Percentiles rank a stretch among this genome's conserved stretches.
These are phyloP conservation scores for Bretschneidera sinensis DNA, from an alignment of 345 rosid genomes.

Conservation along the genomic window DNA sequence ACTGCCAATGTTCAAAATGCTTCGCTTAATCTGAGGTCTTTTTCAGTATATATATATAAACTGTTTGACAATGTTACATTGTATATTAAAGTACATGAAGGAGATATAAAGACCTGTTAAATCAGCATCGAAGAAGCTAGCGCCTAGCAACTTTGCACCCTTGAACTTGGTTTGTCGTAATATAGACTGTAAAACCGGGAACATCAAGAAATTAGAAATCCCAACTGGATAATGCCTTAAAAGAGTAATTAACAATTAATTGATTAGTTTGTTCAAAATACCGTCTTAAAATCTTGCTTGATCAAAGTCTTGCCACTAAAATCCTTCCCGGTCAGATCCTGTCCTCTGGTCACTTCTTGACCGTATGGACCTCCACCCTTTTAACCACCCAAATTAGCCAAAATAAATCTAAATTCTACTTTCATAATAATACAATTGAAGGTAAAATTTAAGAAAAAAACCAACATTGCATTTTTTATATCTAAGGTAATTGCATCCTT, in stretches of 20 bases:
- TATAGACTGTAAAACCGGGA: conserved; percentile 50
- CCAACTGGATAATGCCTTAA: neutral
- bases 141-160: conserved; percentile 85
- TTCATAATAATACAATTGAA: neutral
- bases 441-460: too few relatives aligned
- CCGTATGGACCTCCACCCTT: conserved; percentile 98
- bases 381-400: conserved; percentile 14
- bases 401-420: neutral
- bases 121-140: conserved; percentile 97
- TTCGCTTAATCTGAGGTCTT: too few relatives aligned
- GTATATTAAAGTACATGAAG: neutral
- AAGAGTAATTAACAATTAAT: neutral
- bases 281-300: conserved; percentile 94
- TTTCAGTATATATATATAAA: too few relatives aligned
- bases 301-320: conserved; percentile 81
- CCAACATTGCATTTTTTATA: too few relatives aligned
- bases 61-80: neutral
- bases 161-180: conserved; percentile 85
- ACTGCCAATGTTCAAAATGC: neutral
- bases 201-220: neutral
- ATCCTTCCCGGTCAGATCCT: conserved; percentile 80
- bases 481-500: too few relatives aligned
- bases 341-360: conserved; percentile 87
- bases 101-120: conserved; percentile 54
- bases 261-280: conserved; percentile 11